Base-by-base conservation (phyloP, 441 rosid genomes). In the California macrophylla region DNA sequence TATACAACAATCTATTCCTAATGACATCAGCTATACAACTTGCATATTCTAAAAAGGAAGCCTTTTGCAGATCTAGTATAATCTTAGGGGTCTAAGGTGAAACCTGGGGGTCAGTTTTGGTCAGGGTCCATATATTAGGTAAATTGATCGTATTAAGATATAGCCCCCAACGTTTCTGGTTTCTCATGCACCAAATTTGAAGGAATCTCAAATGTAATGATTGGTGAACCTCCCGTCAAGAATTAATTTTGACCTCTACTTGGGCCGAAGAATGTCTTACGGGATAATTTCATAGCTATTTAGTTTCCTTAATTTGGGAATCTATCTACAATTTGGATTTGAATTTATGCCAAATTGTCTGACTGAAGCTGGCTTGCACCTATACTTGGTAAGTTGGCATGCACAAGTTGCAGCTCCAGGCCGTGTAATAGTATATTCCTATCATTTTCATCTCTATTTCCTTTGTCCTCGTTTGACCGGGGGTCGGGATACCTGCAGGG, bases 401-500 rank as follows among this genome's bases (percentile, higher is more conserved):
- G 29, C 68, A 66, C 45, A 25, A 47, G 16, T 56, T 56, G 54
- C 26, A 28, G 60, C 60, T 52, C 8, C 3, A 25, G 60, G 60
- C 9, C 63, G 18, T 36, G 7, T 20, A 52, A 26, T 15, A 30
- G 50, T 45, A 29, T 36, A 45, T 45, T n/a, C 20, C 52, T 24
- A 30, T 34, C 38, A 12, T 42, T 26, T 66, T 52, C 56, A 47
- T 15, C 71, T 67, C 70, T 54, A 20, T 69, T 64, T 36, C 23
- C 63, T 64, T 64, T 64, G 54, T 61, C 23, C 32, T 60, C 64
- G 45, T 72, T 56, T 38, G 68, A 12, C 77, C 65, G 64, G 80
- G 82, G 65, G 75, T 69, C 69, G 76, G 60, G 38, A 72, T 69
- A 38, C 76, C 56, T 76, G 76, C 89, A 91, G 96, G 93, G 97